Base-by-base conservation (phyloP, 2,329 filamentous ascomycete species). In the Tolypocladium amazonense region DNA sequence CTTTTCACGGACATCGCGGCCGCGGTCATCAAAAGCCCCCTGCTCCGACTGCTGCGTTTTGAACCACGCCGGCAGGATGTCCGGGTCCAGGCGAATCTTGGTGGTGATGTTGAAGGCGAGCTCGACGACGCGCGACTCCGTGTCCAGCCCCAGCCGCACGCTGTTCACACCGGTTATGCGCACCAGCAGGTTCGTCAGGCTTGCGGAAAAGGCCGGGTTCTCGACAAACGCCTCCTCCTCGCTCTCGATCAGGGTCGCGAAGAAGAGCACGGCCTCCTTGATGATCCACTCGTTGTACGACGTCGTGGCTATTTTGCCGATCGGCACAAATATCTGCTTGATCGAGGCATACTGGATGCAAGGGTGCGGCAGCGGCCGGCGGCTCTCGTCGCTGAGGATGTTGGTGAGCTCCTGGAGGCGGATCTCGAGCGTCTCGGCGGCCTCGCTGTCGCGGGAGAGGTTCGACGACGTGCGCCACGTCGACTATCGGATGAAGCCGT, bases 171-270 rank as follows among this genome's bases (percentile, higher is more conserved):
- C 87, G 1, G 89, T 87, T 41, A 93, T 91, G 64, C 88, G 86
- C 62, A 91, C 84, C 57, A 97, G 81, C 61, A 99, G 83, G 66
- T 91, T 90, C 69, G 96, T 94, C 69, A 99, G 75, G 68, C 90
- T 93, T 60, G 87, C 84, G 2, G 94, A 91, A 71, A 99, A 99
- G 59, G 85, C 81, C 38, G 88, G 84, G 69, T 89, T 95, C 69
- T 95, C 90, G 56, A 97, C 85, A 69, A 97, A 95, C 41, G 92
- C 91, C 71, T 97, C 94, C 75, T 97, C 92, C 73, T 97, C 94
- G 72, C 92, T 94, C 75, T 99, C 94, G 68, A 97, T 90, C 63
- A 99, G 81, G 20, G 91, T 92, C 60, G 90, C 91, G 73, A 97
- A 97, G 70, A 97, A 87, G 47, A 88, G 79, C 43, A 96, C 88